A percentile compares a stretch with the other conserved stretches of the same genome.
Evolutionary conservation across 768 basidiomycete species (phyloP).

Genomic region (Mycena indigotica): DNA sequence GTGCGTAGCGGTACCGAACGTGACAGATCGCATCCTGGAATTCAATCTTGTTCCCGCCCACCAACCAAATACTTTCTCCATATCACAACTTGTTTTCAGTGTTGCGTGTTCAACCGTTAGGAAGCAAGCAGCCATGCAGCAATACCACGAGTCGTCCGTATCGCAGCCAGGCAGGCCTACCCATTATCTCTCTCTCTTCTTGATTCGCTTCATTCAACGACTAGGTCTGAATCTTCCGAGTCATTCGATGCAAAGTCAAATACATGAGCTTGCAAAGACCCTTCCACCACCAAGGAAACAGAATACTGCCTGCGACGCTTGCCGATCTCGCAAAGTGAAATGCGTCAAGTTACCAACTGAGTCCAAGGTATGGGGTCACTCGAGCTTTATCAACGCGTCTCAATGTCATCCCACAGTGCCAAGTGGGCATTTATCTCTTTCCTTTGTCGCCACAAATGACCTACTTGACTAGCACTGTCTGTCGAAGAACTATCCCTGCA

Average conservation of each 20-base stretch:
- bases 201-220: slow-evolving; percentile 19
- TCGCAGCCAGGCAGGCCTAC: slow-evolving; percentile 37
- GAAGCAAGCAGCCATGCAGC: slow-evolving; percentile 32
- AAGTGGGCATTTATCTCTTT: slow-evolving; percentile 45
- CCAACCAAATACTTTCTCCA: too few species aligned
- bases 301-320: slow-evolving; percentile 82
- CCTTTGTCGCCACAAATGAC: slow-evolving; percentile 20
- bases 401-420: slow-evolving; percentile 55
- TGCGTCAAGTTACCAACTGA: slow-evolving; percentile 82
- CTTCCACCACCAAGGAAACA: slow-evolving; percentile 87
- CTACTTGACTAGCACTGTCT: slow-evolving; percentile 65
- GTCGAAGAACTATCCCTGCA: slow-evolving; percentile 90
- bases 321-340: slow-evolving; percentile 84
- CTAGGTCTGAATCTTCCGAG: slow-evolving; percentile 65
- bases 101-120: too few species aligned
- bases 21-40: slow-evolving; percentile 7
- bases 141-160: slow-evolving; percentile 24
- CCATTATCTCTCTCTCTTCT: slow-evolving; percentile 13
- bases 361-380: slow-evolving; percentile 62
- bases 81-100: too few species aligned
- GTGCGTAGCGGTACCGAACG: neutral
- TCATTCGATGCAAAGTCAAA: slow-evolving; percentile 75
- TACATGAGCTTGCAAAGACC: slow-evolving; percentile 78
- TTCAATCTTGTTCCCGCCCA: too few species aligned
- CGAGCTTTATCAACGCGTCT: slow-evolving; percentile 13